Evolutionary conservation across 1,284 basidiomycete genomes (phyloP).

Genomic region (Xerocomus amazonicus): DNA sequence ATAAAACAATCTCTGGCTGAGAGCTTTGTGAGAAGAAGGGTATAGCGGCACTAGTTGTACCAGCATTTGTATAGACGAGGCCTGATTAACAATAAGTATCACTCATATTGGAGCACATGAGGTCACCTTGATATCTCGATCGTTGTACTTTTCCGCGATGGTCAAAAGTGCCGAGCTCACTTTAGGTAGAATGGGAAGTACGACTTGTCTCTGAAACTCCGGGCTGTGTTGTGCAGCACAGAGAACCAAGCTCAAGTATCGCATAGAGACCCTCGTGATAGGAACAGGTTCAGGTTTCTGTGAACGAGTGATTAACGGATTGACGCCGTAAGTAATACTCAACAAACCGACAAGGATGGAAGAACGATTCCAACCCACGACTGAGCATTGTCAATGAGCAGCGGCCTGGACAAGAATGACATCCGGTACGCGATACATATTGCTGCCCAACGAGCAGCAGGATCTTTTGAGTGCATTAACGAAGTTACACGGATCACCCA

Average conservation of each 20-base stretch:
- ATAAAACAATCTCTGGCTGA: conserved; percentile 47
- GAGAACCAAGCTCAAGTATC: conserved; percentile 60
- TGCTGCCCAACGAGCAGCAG: conserved; percentile 71
- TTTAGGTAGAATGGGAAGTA: conserved; percentile 66
- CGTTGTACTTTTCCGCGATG: conserved; percentile 49
- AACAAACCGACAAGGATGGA: conserved; percentile 64
- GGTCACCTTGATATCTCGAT: conserved; percentile 47
- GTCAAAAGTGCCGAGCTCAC: conserved; percentile 55
- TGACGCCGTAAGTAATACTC: conserved; percentile 21
- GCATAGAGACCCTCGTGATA: conserved; percentile 54
- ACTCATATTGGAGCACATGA: not conserved
- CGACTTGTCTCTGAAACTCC: conserved; percentile 76
- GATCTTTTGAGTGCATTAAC: conserved; percentile 68
- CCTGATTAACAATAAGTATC: conserved; percentile 37
- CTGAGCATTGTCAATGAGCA: conserved; percentile 68
- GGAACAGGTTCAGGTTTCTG: conserved; percentile 68
- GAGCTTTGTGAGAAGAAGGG: conserved; percentile 59
- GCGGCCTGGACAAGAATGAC: conserved; percentile 48
- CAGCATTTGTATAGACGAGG: conserved; percentile 49
- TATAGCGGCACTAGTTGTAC: conserved; percentile 58
- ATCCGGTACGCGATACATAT: conserved; percentile 67
- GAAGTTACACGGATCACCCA: conserved; percentile 69
- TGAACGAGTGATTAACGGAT: conserved; percentile 14
- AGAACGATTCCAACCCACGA: conserved; percentile 63
- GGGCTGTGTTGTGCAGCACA: conserved; percentile 50